Percentiles rank a stretch among this genome's conserved stretches.
phyloP scores from a whole-genome alignment of 805 yeast genomes.

The Saturnispora besseyi region DNA sequence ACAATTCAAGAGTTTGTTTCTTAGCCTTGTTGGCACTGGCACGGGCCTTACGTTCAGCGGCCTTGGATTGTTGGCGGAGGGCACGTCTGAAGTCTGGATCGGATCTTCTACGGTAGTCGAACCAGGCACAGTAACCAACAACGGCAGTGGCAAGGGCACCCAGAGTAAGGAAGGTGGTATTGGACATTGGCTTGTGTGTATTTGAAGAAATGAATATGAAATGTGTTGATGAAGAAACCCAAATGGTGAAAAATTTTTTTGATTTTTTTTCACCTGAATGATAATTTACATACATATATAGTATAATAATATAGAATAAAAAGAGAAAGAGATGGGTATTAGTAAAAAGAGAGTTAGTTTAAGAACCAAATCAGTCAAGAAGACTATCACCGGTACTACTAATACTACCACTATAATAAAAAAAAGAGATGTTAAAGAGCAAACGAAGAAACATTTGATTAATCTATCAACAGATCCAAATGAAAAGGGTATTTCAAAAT shows the following conservation, averaged over 20 bases:
- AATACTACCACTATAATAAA: constrained; percentile 13
- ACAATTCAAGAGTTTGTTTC: constrained; percentile 48
- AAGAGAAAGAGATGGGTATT: not conserved
- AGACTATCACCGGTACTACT: constrained; percentile 3
- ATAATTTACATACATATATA: not conserved
- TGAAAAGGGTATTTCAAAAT: constrained; percentile 49
- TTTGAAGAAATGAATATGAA: not conserved
- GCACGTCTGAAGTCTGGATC: constrained; percentile 72
- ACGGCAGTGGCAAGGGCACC: constrained; percentile 37
- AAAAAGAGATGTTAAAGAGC: constrained; percentile 13
- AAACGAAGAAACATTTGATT: not conserved
- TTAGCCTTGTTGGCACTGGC: constrained; percentile 47
- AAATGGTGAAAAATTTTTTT: not conserved
- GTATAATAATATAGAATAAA: not conserved
- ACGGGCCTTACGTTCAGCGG: constrained; percentile 50
- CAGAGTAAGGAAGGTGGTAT: constrained; percentile 10
- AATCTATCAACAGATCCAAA: constrained; percentile 20
- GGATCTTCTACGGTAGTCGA: constrained; percentile 86
- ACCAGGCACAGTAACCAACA: constrained; percentile 74
- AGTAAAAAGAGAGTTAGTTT: constrained; percentile 40
- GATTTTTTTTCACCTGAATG: not conserved
- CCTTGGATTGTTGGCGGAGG: constrained; percentile 53
- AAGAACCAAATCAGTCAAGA: constrained; percentile 33
- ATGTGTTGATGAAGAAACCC: not conserved
- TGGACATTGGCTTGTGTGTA: constrained; percentile 7